Percentiles rank a stretch among this genome's conserved stretches.
Conservation (phyloP, 176 grass and related monocot genomes). For the Oryza glaberrima region DNA sequence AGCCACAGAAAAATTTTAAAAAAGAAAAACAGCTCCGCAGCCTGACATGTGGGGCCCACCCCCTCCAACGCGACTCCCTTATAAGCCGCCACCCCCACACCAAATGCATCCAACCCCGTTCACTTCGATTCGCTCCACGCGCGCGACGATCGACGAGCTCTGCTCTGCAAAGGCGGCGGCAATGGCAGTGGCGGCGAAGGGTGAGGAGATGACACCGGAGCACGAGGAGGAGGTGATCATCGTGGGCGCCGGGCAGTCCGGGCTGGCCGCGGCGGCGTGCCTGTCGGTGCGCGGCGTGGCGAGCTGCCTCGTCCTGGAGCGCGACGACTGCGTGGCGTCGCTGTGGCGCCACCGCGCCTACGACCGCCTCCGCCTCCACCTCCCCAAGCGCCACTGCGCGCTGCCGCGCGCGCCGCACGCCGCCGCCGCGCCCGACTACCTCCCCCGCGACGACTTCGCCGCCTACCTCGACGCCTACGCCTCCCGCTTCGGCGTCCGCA, state of each 20-base stretch:
- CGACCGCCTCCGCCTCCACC: conserved; percentile 59
- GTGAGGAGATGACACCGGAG: neutral
- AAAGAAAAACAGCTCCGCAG: too few species aligned
- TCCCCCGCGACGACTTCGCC: conserved; percentile 47
- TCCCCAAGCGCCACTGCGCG: conserved; percentile 46
- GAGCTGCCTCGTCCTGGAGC: conserved; percentile 50
- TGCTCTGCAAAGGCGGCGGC: neutral
- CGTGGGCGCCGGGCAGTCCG: conserved; percentile 57
- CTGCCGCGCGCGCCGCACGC: conserved; percentile 43
- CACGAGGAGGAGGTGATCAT: conserved; percentile 28
- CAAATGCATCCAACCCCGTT: too few species aligned
- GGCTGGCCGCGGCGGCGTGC: conserved; percentile 47
- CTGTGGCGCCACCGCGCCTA: conserved; percentile 60
- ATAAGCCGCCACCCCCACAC: too few species aligned
- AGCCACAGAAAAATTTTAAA: too few species aligned
- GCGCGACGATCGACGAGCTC: neutral
- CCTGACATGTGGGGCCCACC: too few species aligned
- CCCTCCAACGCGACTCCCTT: too few species aligned
- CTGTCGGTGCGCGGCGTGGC: conserved; percentile 17
- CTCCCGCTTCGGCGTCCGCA: conserved; percentile 28
- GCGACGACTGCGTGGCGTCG: conserved; percentile 55
- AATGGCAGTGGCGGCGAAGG: neutral
- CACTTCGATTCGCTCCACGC: too few species aligned
- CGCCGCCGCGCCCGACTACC: conserved; percentile 28
- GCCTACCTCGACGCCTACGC: conserved; percentile 63